Evolutionary conservation across 2,329 filamentous ascomycete genomes (phyloP), one percentile per base, ranked within the genome.

Genomic region (Epichloe sibirici): DNA sequence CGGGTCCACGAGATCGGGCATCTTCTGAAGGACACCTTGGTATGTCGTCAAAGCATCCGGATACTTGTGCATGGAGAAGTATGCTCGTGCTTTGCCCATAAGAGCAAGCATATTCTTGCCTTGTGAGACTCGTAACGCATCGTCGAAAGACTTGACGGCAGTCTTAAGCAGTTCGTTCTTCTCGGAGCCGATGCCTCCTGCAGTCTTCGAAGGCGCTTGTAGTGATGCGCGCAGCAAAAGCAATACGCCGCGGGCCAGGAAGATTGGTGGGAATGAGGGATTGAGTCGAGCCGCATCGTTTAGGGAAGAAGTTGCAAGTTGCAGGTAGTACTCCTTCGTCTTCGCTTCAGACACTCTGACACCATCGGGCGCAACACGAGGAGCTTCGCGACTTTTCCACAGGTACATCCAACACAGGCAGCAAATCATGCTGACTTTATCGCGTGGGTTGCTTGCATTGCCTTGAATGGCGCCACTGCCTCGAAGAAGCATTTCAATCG

Each of bases 211-310:
- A 0, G 86, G 88, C 1, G 82, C 78, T 63, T 90, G 86, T 15
- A 94, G 73, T 0, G 93, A 95, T 34, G 94, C 89, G 62, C 88
- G 86, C 23, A 98, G 78, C 7, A 98, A 82, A 54, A 88, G 85
- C 44, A 97, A 76, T 37, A 96, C 90, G 52, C 93, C 93, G 45
- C 91, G 85, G 21, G 91, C 91, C 48, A 98, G 80, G 64, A 90
- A 94, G 1, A 97, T 80, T 38, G 93, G 90, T 5, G 90, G 87
- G 59, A 94, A 96, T 0, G 88, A 85, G 9, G 93, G 91, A 66
- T 93, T 96, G 64, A 97, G 86, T 55, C 90, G 84, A 21, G 88
- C 88, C n/a, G 93, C 91, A 62, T 97, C 93, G 69, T 98, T 98
- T 56, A 98, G 77, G 1, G 87, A 90, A 45, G 83, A 81, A 2